Conservation (phyloP, 2,329 filamentous ascomycete genomes). For the Calonectria leucothoes region DNA sequence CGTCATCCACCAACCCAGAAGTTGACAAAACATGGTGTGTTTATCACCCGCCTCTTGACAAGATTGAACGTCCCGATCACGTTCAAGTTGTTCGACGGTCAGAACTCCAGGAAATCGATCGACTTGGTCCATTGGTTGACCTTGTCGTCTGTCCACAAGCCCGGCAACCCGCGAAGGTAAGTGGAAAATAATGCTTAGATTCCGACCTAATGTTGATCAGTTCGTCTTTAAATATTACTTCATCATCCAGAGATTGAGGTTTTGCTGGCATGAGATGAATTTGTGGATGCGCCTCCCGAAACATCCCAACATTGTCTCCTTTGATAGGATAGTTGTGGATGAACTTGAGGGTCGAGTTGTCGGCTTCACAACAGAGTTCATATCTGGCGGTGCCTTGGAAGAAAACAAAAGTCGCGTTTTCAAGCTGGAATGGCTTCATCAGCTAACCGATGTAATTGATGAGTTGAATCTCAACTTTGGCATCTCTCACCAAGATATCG, state of each 20-base stretch:
- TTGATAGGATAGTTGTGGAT: not conserved
- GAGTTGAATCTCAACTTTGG: not conserved
- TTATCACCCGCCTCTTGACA: slow-evolving; percentile 35
- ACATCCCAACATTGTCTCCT: not conserved
- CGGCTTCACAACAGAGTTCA: not conserved
- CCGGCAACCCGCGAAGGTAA: not conserved
- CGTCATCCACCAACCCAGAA: slow-evolving; percentile 33
- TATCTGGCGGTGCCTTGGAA: not conserved
- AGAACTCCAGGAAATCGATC: slow-evolving; percentile 42
- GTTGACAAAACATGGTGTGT: slow-evolving; percentile 42
- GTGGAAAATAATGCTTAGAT: not conserved
- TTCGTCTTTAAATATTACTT: not conserved
- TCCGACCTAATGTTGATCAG: not conserved
- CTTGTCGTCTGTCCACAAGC: slow-evolving; percentile 34
- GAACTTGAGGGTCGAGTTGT: not conserved
- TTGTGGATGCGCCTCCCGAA: not conserved
- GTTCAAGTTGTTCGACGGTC: slow-evolving; percentile 30
- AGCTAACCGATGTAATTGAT: not conserved
- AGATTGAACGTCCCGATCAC: slow-evolving; percentile 26
- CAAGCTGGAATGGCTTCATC: not conserved
- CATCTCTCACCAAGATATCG: not conserved
- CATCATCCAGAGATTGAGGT: not conserved
- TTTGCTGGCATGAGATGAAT: not conserved
- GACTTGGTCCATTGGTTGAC: slow-evolving; percentile 41
- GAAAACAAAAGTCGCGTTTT: not conserved